Base-by-base conservation (phyloP, 2,329 filamentous ascomycete genomes). In the Zymoseptoria crescenta region DNA sequence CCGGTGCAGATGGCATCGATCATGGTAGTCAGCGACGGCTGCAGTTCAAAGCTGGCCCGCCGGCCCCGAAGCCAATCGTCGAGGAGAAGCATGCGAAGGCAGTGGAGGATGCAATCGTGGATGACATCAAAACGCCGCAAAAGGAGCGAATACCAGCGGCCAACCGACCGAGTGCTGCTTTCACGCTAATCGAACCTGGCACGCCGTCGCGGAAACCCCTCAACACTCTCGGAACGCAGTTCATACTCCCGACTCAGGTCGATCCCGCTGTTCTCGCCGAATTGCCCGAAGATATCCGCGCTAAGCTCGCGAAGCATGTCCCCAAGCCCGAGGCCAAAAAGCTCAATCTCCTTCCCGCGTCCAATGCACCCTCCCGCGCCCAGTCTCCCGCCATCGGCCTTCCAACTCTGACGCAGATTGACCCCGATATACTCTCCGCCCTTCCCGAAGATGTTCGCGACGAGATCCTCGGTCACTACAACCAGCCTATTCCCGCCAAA, bases 171-270 rank as follows among this genome's bases (percentile, higher is more conserved):
- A 74, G 62, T 56, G 66, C 77, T 13, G 62, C 70, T 4, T 75
- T 68, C 71, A 73, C 73, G 58, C 74, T 52, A 13, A 57, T 64
- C 16, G 61, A 61, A 54, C 62, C 63, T 2, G 64, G 59, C 19
- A 88, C 71, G 60, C 76, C 64, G 77, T 83, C 74, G 77, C 87
- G 75, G 21, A 87, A 81, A 62, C 86, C 86, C 1, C 76, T 96
- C 21, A 96, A 96, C 68, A 82, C 90, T 2, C 79, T 85, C 2
- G 91, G 93, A 1, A 96, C 93, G 0, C 94, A 99, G 68, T 99
- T 99, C 68, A 84, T 97, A 52, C 80, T 99, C 66, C 94, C 94
- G 0, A 83, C 83, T 1, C 89, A 96, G 65, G 82, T 89, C 1
- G 94, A 99, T 70, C 86, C 87, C 0, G 79, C 81, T n/a, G 87